Base-by-base conservation (phyloP, 225 moss, liverwort and hornwort species). In the Sphagnum contortum region DNA sequence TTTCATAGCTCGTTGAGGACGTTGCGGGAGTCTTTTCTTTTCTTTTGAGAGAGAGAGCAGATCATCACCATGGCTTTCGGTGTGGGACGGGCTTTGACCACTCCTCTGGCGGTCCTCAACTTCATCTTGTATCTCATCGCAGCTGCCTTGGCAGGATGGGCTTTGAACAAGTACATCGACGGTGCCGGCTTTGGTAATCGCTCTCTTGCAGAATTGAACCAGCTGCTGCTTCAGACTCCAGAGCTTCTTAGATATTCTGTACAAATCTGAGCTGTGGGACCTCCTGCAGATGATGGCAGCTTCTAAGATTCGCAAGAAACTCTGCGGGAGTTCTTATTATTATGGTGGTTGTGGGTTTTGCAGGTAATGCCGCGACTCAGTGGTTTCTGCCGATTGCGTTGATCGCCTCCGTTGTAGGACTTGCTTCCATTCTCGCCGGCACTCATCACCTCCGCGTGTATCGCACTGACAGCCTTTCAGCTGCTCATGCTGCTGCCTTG, bases 51-150 rank as follows among this genome's bases (percentile, higher is more conserved):
- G 29, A 29, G 29, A 29, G 29, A 29, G 29, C 29, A 29, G 29
- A 29, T 29, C 29, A 29, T 29, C 29, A 29, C 29, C 44, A 83
- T 83, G 77, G 77, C 60, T 49, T 72, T 83, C 69, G 72, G 75
- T 69, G 72, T 80, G 45, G 72, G 75, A 44, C 69, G 74, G 61
- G 75, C 51, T 57, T 64, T 77, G 70, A 10, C 74, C 47, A 64
- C 72, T 44, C 83, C 80, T 64, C 64, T 83, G 12, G 61, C 77
- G 74, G 50, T 77, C 9, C 44, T 83, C 60, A 80, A 72, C 77
- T 83, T 80, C 65, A 53, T 61, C 48, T 66, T 83, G 55, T 77
- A 74, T 12, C 55, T 80, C 57, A 73, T 80, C 52, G 61, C 74
- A 56, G 77, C 77, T 52, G 58, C 67, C 9, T 52, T 75, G 53